phyloP scores from a whole-genome alignment of 2,329 filamentous ascomycete species.

The Claviceps lovelessii region DNA sequence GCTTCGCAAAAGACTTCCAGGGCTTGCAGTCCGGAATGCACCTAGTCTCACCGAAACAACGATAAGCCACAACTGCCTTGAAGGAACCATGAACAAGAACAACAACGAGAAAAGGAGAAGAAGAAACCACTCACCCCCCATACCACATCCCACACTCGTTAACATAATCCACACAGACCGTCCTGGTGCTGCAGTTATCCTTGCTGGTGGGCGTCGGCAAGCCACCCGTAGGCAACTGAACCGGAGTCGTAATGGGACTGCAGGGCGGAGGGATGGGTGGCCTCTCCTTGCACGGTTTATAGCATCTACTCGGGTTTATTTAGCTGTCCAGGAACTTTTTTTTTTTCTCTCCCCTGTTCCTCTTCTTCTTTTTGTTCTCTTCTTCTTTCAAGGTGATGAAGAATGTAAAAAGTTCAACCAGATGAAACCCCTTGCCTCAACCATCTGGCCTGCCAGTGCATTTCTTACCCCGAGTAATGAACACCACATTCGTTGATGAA shows the following conservation, averaged over 20 bases:
- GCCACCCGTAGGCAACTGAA: neutral
- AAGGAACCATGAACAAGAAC: neutral
- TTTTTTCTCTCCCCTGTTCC: too few species aligned
- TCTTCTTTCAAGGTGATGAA: too few species aligned
- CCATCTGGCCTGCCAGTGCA: too few species aligned
- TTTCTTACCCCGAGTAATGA: neutral
- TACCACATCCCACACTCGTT: conserved; percentile 14
- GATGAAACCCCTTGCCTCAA: neutral
- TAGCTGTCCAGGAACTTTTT: neutral
- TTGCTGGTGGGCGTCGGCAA: neutral
- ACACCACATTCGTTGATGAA: neutral
- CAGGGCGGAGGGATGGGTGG: neutral
- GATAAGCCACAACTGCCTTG: neutral
- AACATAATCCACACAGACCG: conserved; percentile 12
- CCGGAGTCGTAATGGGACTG: neutral
- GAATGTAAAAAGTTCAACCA: neutral
- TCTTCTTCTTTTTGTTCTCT: too few species aligned
- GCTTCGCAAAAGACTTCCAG: conserved; percentile 4
- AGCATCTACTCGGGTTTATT: neutral
- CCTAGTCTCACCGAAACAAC: conserved; percentile 1
- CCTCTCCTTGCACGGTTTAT: neutral
- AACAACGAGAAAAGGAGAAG: neutral
- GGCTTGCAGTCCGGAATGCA: conserved; percentile 14
- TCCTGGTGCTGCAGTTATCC: conserved; percentile 13
- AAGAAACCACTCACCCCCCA: conserved; percentile 9